Conservation (phyloP, 106 monocot genomes). For the Acorus gramineus region DNA sequence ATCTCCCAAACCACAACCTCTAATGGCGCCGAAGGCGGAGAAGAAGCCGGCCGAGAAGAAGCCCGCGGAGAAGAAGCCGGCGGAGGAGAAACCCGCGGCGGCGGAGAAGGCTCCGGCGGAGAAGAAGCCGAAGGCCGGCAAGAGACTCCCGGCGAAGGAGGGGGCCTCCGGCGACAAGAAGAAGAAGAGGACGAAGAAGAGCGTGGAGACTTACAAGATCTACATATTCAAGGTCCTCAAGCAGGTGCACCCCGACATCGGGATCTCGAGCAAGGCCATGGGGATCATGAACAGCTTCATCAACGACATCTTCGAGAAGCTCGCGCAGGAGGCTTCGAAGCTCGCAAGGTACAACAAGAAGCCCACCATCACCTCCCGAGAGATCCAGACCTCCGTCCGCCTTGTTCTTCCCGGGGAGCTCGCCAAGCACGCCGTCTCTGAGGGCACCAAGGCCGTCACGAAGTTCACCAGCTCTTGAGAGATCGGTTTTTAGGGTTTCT, state of each 20-base stretch:
- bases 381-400: constrained; percentile 57
- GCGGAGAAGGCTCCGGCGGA: too few relatives aligned
- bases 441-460: constrained; percentile 65
- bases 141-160: too few relatives aligned
- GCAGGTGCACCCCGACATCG: constrained; percentile 97
- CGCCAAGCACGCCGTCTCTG: constrained; percentile 53
- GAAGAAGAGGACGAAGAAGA: too few relatives aligned
- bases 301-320: constrained; percentile 98
- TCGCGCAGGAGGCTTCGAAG: constrained; percentile 59
- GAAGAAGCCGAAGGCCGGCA: too few relatives aligned
- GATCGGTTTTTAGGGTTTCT: too few relatives aligned
- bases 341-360: constrained; percentile 62
- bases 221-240: constrained; percentile 99
- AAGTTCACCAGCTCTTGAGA: constrained; percentile 43
- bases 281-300: constrained; percentile 96
- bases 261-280: constrained; percentile 96
- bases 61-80: too few relatives aligned
- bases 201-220: constrained; percentile 84
- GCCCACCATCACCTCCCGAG: constrained; percentile 60
- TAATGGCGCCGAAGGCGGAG: too few relatives aligned
- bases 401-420: constrained; percentile 52
- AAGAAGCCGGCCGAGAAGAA: too few relatives aligned
- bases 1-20: too few relatives aligned
- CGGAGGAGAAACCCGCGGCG: too few relatives aligned
- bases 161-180: too few relatives aligned